phyloP scores from a whole-genome alignment of 352 stramenopile genomes.

The Blastocystis sp. region DNA sequence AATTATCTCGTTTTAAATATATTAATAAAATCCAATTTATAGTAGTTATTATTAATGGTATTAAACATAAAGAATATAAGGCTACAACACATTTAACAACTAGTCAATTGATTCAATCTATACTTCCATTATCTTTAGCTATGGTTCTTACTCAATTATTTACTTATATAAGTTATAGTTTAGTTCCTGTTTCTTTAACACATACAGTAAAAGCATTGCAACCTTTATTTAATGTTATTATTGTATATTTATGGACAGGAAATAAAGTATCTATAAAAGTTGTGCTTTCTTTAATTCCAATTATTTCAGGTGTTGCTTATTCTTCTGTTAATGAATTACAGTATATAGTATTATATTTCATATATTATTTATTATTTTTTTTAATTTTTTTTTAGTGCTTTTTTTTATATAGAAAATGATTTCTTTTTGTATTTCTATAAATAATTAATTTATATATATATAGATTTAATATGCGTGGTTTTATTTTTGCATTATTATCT shows the following conservation, averaged over 20 bases:
- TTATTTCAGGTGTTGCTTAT: constrained; percentile 18
- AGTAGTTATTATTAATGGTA: too few relatives aligned
- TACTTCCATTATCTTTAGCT: constrained; percentile 10
- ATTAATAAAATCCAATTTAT: too few relatives aligned
- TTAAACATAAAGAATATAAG: constrained; percentile 16
- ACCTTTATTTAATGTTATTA: constrained; percentile 35
- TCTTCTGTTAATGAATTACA: constrained; percentile 32
- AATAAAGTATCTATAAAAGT: not conserved
- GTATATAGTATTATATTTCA: not conserved
- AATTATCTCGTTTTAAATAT: too few relatives aligned
- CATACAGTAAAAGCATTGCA: constrained; percentile 32
- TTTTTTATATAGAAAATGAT: too few relatives aligned
- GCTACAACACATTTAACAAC: not conserved
- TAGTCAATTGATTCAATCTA: not conserved
- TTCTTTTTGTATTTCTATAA: too few relatives aligned
- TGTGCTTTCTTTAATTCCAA: constrained; percentile 8
- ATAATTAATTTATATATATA: too few relatives aligned
- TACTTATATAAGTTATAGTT: constrained; percentile 15
- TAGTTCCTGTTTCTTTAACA: constrained; percentile 20
- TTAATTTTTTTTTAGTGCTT: too few relatives aligned
- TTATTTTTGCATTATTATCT: constrained; percentile 14
- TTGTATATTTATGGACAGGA: constrained; percentile 23
- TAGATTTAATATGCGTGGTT: constrained; percentile 14
- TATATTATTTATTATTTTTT: too few relatives aligned
- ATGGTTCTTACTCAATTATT: constrained; percentile 12